These are phyloP conservation scores for Termitomyces bulborhizus DNA, from an alignment of 768 basidiomycete species.

Conservation along the genomic window DNA sequence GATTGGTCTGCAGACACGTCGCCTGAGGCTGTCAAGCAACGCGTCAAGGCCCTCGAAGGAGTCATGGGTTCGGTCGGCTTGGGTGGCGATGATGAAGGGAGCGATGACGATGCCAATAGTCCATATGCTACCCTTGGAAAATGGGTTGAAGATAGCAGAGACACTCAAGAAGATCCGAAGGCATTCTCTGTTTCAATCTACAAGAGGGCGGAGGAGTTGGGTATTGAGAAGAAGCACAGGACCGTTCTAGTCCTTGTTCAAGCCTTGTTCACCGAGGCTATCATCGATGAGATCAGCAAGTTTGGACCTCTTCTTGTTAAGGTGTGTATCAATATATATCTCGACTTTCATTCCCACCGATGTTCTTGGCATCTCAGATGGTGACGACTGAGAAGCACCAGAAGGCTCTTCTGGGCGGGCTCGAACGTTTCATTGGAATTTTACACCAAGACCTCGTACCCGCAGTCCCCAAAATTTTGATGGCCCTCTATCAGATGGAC, in stretches of 20 bases:
- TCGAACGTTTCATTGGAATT: conserved; percentile 82
- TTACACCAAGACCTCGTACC: conserved; percentile 65
- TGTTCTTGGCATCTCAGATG: conserved; percentile 41
- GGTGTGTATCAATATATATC: conserved; percentile 34
- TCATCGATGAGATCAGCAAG: conserved; percentile 55
- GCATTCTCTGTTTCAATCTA: conserved; percentile 62
- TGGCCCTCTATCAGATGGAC: conserved; percentile 90
- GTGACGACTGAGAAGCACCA: conserved; percentile 92
- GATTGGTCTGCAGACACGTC: conserved; percentile 94
- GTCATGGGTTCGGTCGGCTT: conserved; percentile 47
- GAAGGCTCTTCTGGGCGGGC: conserved; percentile 88
- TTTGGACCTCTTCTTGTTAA: conserved; percentile 72
- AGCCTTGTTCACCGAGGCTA: conserved; percentile 72
- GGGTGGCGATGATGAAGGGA: conserved; percentile 77
- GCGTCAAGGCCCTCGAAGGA: conserved; percentile 64
- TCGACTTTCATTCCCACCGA: neutral
- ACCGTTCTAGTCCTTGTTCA: conserved; percentile 78
- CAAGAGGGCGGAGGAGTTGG: conserved; percentile 87
- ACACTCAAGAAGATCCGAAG: conserved; percentile 37
- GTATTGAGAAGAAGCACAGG: conserved; percentile 95
- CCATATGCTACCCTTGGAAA: conserved; percentile 79
- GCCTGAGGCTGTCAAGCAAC: conserved; percentile 79
- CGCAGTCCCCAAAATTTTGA: conserved; percentile 83
- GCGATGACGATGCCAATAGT: conserved; percentile 81
- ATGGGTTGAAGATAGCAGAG: conserved; percentile 77